Conservation (phyloP, 179 eudicot genomes). For the Vitellaria paradoxa region DNA sequence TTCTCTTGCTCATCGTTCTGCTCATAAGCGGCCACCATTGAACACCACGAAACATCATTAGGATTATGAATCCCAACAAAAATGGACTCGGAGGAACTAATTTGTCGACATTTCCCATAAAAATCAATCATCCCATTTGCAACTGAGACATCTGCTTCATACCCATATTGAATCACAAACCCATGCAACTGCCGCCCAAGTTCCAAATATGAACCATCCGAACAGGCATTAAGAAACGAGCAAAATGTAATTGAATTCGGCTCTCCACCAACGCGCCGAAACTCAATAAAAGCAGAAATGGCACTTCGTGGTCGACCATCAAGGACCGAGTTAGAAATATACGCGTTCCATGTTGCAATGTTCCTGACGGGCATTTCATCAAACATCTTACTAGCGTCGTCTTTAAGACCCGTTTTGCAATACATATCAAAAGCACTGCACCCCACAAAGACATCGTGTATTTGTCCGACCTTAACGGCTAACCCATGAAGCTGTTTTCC, state of each 20-base stretch:
- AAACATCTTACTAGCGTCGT: conserved; percentile 40
- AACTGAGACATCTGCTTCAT: conserved; percentile 43
- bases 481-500: conserved; percentile 40
- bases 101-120: conserved; percentile 52
- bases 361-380: conserved; percentile 56
- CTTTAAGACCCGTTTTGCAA: conserved; percentile 26
- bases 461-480: conserved; percentile 26
- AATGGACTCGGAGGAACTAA: conserved; percentile 35
- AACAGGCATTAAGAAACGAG: conserved; percentile 45
- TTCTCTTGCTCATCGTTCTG: conserved; percentile 54
- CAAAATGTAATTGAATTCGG: conserved; percentile 45
- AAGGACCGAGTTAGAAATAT: conserved; percentile 38
- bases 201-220: conserved; percentile 31
- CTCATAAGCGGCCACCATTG: conserved; percentile 52
- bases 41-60: conserved; percentile 59
- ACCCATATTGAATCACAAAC: conserved; percentile 37
- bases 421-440: conserved; percentile 58
- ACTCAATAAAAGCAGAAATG: conserved; percentile 30
- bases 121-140: conserved; percentile 60
- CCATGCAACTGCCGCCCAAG: conserved; percentile 51
- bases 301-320: conserved; percentile 32
- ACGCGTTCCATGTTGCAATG: conserved; percentile 52
- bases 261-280: conserved; percentile 28
- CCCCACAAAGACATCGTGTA: conserved; percentile 38
- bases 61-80: conserved; percentile 31